Evolutionary conservation across 2,329 filamentous ascomycete genomes (phyloP).

Genomic region (Pseudomassariella vexata): DNA sequence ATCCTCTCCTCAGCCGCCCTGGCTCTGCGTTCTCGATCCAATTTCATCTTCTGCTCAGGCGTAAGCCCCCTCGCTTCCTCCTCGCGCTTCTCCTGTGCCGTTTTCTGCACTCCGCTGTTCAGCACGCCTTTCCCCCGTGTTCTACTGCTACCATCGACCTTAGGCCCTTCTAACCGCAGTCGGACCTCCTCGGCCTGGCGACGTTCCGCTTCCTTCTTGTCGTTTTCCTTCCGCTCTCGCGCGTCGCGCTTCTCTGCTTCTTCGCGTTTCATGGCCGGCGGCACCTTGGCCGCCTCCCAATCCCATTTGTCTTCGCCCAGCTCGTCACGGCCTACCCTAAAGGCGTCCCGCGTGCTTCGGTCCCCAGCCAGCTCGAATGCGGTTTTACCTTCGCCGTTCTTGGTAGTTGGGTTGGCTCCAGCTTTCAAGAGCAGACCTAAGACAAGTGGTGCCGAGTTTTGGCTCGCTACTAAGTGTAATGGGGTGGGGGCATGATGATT

Average conservation of each 20-base stretch:
- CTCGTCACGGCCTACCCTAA: slow-evolving; percentile 79
- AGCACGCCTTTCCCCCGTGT: slow-evolving; percentile 45
- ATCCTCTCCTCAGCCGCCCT: slow-evolving; percentile 88
- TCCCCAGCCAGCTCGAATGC: slow-evolving; percentile 86
- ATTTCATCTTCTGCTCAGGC: slow-evolving; percentile 74
- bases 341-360: slow-evolving; percentile 79
- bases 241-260: slow-evolving; percentile 67
- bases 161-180: slow-evolving; percentile 60
- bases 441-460: slow-evolving; percentile 74
- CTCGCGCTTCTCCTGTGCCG: slow-evolving; percentile 73
- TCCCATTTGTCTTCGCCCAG: slow-evolving; percentile 71
- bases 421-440: slow-evolving; percentile 69
- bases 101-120: slow-evolving; percentile 60
- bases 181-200: slow-evolving; percentile 70
- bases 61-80: slow-evolving; percentile 82
- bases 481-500: slow-evolving; percentile 78
- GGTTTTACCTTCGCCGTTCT: slow-evolving; percentile 73
- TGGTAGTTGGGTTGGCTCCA: slow-evolving; percentile 64
- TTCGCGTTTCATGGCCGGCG: slow-evolving; percentile 60
- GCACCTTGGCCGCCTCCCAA: slow-evolving; percentile 74
- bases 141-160: slow-evolving; percentile 33
- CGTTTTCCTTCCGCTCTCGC: slow-evolving; percentile 63
- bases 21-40: slow-evolving; percentile 86
- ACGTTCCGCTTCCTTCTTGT: slow-evolving; percentile 63
- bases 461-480: slow-evolving; percentile 78